Base-by-base conservation (phyloP, 1,284 basidiomycete genomes). In the Stereum hirsutum region DNA sequence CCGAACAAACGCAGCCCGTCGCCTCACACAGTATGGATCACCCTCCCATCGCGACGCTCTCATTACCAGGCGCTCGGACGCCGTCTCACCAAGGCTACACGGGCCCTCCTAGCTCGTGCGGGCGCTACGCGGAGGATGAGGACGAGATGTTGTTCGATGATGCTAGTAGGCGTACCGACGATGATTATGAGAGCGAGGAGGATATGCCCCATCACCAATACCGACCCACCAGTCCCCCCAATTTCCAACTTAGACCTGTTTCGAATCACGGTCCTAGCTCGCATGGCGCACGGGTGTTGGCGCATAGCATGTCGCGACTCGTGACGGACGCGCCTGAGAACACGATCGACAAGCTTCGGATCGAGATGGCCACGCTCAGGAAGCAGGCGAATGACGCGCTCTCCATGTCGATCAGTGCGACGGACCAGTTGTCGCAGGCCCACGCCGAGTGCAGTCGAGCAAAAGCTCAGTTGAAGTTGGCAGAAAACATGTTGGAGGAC, bases 331-430 rank as follows among this genome's bases (percentile, higher is more conserved):
- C 15, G 39, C 35, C 52, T 11, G 57, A 58, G 12, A 45, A 52
- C 33, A 61, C 69, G 8, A 60, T 83, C 42, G 76, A 82, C 45
- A 70, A 69, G 39, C 66, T 84, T 58, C 70, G 76, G 54, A 69
- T 69, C 52, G 81, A 86, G 60, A 68, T 82, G 54, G 70, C 68
- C 12, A 68, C 59, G 27, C 61, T 85, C 43, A 71, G 78, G 39
- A 69, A 72, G 46, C 80, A 83, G 56, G 73, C 78, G 15, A 69
- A 76, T 12, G 80, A 85, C 49, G 78, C 80, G 4, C 68, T 79
- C 35, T 72, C 74, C 2, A 66, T 75, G 31, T 79, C 78, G 2
- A 48, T 76, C 40, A 67, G 74, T 46, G 65, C 86, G 50, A 72
- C 79, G 15, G 79, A 81, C 51, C 77, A 83, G 53, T 66, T 86